Percentiles rank a stretch among this genome's conserved stretches.
Conservation (phyloP, 345 rosid species). For the Garcia nutans region DNA sequence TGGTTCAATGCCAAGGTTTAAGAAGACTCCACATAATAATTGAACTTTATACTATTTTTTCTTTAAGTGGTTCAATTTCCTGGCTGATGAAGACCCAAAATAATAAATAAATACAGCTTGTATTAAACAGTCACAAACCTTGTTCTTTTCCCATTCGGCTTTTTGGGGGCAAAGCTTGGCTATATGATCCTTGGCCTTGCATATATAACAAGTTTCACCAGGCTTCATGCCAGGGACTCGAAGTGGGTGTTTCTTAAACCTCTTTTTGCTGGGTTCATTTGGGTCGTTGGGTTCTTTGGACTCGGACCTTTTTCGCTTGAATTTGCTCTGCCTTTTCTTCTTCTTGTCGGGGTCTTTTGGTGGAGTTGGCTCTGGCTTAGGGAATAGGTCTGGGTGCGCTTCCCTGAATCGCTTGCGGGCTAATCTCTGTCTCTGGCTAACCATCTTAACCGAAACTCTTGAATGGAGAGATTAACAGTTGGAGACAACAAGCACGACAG, state of each 20-base stretch:
- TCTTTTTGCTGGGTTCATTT: constrained; percentile 30
- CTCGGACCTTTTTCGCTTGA: constrained; percentile 61
- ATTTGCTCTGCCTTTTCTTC: constrained; percentile 53
- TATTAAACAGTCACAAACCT: constrained; percentile 42
- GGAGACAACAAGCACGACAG: neutral
- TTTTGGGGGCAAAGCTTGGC: constrained; percentile 84
- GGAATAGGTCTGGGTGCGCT: constrained; percentile 65
- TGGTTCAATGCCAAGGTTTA: no score
- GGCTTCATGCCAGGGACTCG: constrained; percentile 94
- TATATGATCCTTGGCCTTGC: constrained; percentile 72
- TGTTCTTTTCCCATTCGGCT: constrained; percentile 83
- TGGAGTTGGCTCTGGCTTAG: constrained; percentile 64
- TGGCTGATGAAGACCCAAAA: neutral
- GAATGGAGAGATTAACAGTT: neutral
- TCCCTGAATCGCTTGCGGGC: constrained; percentile 70
- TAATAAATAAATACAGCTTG: neutral
- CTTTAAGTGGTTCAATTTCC: neutral
- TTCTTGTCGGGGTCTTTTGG: constrained; percentile 62
- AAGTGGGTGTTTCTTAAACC: constrained; percentile 68
- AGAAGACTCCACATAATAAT: no score
- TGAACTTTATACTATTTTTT: neutral
- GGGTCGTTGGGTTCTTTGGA: constrained; percentile 30
- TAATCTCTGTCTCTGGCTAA: constrained; percentile 66
- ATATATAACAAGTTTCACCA: constrained; percentile 84
- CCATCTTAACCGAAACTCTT: constrained; percentile 38